Evolutionary conservation across 139 green algal species (phyloP), one percentile per base, ranked within the genome.

Genomic region (Coelastrella sp.): DNA sequence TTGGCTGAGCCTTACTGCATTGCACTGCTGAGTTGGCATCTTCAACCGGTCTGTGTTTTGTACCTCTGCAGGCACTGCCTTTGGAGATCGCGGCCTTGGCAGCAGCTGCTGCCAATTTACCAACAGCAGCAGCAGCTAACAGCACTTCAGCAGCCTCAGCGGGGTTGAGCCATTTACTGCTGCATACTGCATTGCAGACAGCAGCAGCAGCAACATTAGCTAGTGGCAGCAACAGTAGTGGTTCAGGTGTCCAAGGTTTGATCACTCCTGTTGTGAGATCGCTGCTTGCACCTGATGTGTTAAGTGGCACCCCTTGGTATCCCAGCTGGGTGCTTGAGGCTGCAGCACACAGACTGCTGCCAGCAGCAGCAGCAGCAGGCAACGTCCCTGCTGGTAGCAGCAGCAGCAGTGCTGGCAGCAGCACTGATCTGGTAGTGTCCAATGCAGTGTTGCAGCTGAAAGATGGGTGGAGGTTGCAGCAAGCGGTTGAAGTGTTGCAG

Each of bases 291-390:
- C 83, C 83, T 80, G 68, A 20, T 23, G 83, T 57, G 66, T 19
- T 47, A 57, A 5, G 19, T 47, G 83, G 66, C 11, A 68, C 54
- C 7, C 23, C 54, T 19, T 88, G 83, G 83, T 88, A 56, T 73
- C 66, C 68, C 7, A 88, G 83, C 68, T 88, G 83, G 83, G 68
- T 47, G 5, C 20, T 80, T 7, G 83, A 88, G 22, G 83, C 83
- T 68, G 83, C 83, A 58, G 82, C 82, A 66, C 82, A 87, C 64
- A 54, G 22, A 71, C 82, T 87, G 65, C 82, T 87, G 65, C 60
- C 65, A 87, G 82, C 82, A 87, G 65, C 82, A 59, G 68, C 68
- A 80, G 82, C 82, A 56, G 83, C 83, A 58, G 68, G 16, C 14
- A 16, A 32, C 73, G 23, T 8, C 23, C n/a, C 59, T 5, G 59